These are phyloP conservation scores for Akanthomyces muscarius DNA, from an alignment of 2,329 filamentous ascomycete genomes.

Conservation along the genomic window DNA sequence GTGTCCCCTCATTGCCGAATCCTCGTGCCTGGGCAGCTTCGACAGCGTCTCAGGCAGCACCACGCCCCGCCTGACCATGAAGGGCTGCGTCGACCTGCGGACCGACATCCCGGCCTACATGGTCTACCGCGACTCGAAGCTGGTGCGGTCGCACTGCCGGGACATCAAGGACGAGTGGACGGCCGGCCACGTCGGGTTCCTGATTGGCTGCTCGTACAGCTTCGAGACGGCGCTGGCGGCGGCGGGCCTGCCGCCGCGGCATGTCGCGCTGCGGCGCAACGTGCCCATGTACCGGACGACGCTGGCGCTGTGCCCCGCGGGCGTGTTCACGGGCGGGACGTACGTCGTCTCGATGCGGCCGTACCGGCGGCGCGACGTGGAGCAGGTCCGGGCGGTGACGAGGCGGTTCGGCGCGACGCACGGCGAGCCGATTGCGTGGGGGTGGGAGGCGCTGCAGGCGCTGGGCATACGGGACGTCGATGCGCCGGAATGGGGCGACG, in stretches of 20 bases:
- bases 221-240: constrained; percentile 55
- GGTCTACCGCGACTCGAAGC: constrained; percentile 49
- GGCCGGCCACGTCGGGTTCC: constrained; percentile 55
- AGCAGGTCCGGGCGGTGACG: constrained; percentile 51
- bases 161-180: constrained; percentile 52
- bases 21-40: constrained; percentile 39
- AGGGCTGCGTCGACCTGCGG: constrained; percentile 51
- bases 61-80: constrained; percentile 30
- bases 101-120: constrained; percentile 56
- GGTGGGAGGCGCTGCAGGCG: constrained; percentile 50
- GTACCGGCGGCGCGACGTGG: constrained; percentile 47
- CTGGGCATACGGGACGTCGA: constrained; percentile 54
- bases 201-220: constrained; percentile 61
- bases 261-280: constrained; percentile 44
- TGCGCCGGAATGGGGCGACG: constrained; percentile 55
- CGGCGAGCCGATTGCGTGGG: constrained; percentile 62
- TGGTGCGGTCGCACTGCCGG: constrained; percentile 33
- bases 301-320: constrained; percentile 52
- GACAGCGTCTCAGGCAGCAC: constrained; percentile 32
- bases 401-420: constrained; percentile 53
- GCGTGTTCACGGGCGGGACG: constrained; percentile 50
- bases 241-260: constrained; percentile 49
- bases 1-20: constrained; percentile 57
- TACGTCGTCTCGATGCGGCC: constrained; percentile 63
- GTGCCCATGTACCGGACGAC: constrained; percentile 60